Evolutionary conservation across 1,284 basidiomycete species (phyloP).

Genomic region (Ceratobasidium sp.): DNA sequence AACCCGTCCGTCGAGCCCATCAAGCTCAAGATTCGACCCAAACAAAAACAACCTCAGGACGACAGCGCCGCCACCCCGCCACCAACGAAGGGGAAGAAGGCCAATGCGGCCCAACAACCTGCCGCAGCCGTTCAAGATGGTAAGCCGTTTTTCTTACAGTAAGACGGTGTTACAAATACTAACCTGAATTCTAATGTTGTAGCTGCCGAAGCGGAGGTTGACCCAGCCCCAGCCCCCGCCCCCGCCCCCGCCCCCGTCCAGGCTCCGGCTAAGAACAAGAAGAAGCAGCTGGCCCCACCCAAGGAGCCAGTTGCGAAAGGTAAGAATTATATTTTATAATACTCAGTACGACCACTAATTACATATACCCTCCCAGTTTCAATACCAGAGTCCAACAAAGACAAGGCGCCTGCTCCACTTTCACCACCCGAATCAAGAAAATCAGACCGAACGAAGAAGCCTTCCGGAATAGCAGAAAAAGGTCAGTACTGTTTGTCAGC

Average conservation of each 20-base stretch:
- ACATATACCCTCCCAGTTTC: not conserved
- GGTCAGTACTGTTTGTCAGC: not conserved
- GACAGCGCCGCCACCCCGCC: not conserved
- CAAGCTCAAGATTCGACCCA: not conserved
- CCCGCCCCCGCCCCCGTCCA: not conserved
- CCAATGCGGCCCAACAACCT: not conserved
- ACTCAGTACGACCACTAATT: not conserved
- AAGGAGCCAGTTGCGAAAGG: not conserved
- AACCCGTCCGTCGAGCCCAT: not conserved
- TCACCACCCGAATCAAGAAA: not conserved
- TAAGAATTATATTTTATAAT: not conserved
- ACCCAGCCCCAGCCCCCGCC: too few relatives aligned
- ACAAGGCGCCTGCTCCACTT: not conserved
- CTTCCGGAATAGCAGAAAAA: constrained; percentile 4
- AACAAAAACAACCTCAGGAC: not conserved
- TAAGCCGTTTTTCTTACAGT: not conserved
- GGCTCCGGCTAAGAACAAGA: not conserved
- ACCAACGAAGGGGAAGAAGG: not conserved
- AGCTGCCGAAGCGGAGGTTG: not conserved
- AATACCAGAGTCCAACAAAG: not conserved
- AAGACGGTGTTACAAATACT: not conserved
- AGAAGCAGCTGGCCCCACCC: not conserved
- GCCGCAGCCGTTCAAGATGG: not conserved
- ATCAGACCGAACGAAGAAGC: not conserved
- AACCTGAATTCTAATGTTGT: not conserved